Conservation (phyloP, 345 rosid genomes). For the Laguncularia racemosa region DNA sequence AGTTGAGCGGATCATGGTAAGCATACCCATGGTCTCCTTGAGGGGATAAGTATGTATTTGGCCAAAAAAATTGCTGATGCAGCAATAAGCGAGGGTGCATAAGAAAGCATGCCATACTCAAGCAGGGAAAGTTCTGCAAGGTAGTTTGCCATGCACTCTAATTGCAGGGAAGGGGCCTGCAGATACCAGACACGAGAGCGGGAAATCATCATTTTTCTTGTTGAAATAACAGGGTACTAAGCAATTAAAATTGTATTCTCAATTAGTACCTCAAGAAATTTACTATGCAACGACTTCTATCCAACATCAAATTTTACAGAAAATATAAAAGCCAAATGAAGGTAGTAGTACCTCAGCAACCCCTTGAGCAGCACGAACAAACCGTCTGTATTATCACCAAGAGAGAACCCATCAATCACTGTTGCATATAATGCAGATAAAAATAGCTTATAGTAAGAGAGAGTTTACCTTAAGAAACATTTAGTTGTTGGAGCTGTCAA, state of each 20-base stretch:
- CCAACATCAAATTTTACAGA: not conserved
- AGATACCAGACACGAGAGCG: not conserved
- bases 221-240: not conserved
- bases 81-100: conserved; percentile 76
- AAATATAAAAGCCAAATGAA: not conserved
- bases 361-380: conserved; percentile 84
- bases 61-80: conserved; percentile 88
- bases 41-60: conserved; percentile 57
- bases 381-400: conserved; percentile 47
- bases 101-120: conserved; percentile 67
- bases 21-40: conserved; percentile 84
- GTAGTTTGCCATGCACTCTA: conserved; percentile 82
- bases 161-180: conserved; percentile 59
- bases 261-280: too few species aligned
- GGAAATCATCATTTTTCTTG: not conserved
- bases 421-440: not conserved
- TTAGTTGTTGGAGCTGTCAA: conserved; percentile 84
- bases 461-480: conserved; percentile 71
- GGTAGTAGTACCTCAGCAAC: conserved; percentile 53
- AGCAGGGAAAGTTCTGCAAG: conserved; percentile 67
- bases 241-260: not conserved
- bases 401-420: conserved; percentile 5
- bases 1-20: not conserved
- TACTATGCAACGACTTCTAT: too few species aligned
- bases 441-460: not conserved